phyloP scores from a whole-genome alignment of 2,329 filamentous ascomycete species.

The Arthrinium puccinioides region DNA sequence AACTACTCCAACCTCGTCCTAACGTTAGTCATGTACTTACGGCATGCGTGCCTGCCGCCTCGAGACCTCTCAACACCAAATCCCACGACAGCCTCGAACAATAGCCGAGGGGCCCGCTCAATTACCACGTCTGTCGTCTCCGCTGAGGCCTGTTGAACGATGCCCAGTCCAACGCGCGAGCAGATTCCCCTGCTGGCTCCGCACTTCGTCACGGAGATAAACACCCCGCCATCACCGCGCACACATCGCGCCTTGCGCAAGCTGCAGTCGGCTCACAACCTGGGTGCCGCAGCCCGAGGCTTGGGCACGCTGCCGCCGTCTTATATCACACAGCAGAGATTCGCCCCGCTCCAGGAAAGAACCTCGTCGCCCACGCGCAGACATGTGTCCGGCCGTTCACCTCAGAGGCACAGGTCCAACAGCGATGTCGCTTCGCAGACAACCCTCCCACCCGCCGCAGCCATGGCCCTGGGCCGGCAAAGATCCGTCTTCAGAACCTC shows the following conservation, averaged over 20 bases:
- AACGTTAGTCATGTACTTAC: no score
- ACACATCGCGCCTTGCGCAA: conserved; percentile 63
- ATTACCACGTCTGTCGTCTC: no score
- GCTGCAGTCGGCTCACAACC: conserved; percentile 67
- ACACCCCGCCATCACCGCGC: conserved; percentile 53
- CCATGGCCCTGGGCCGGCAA: conserved; percentile 26
- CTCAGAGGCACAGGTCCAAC: conserved; percentile 59
- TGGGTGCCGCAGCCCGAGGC: conserved; percentile 43
- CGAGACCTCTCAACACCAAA: no score
- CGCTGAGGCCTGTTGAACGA: no score
- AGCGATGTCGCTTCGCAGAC: conserved; percentile 54
- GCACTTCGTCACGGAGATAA: conserved; percentile 35
- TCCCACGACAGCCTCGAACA: no score
- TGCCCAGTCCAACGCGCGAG: conserved; percentile 22
- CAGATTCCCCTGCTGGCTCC: conserved; percentile 17
- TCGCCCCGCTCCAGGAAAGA: conserved; percentile 25
- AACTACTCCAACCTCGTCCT: no score
- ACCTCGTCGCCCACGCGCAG: conserved; percentile 27
- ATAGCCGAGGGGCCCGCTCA: no score
- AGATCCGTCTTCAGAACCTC: conserved; percentile 38
- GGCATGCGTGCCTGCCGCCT: no score
- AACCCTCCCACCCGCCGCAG: conserved; percentile 27
- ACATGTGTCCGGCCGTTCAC: conserved; percentile 32
- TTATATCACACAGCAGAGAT: conserved; percentile 57
- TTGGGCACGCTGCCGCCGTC: conserved; percentile 31